Conservation (phyloP, 768 basidiomycete genomes). For the Mycena kentingensis region DNA sequence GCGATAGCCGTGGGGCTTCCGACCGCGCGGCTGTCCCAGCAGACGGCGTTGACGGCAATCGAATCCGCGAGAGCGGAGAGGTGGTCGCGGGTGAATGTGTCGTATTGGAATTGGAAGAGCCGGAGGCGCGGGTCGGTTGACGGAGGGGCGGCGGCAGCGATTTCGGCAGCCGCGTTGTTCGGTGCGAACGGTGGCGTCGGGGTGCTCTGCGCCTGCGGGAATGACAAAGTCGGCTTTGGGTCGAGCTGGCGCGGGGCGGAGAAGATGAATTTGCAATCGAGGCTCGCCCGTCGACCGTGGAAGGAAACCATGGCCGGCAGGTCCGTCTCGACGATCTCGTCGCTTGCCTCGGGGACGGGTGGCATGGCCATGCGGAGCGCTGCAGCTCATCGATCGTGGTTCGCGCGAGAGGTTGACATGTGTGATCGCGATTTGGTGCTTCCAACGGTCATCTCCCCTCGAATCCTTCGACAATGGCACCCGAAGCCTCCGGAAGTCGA, state of each 20-base stretch:
- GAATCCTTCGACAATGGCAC: constrained; percentile 15
- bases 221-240: constrained; percentile 23
- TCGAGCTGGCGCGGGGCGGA: constrained; percentile 51
- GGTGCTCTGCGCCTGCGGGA: constrained; percentile 66
- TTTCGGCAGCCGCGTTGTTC: constrained; percentile 20
- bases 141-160: too few species aligned
- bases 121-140: constrained; percentile 74
- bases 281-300: constrained; percentile 46
- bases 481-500: constrained; percentile 14
- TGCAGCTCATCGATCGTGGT: too few species aligned
- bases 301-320: constrained; percentile 50
- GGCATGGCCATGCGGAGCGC: constrained; percentile 21
- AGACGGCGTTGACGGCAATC: constrained; percentile 80
- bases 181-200: constrained; percentile 43
- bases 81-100: constrained; percentile 94
- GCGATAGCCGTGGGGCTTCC: constrained; percentile 45
- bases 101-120: constrained; percentile 92
- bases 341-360: constrained; percentile 26
- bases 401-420: too few species aligned
- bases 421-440: too few species aligned
- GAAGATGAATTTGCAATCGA: constrained; percentile 76
- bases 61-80: constrained; percentile 93
- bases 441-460: too few species aligned
- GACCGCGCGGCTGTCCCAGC: constrained; percentile 52
- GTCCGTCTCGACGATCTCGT: constrained; percentile 53